These are phyloP conservation scores for Trichoderma cornu-damae DNA, from an alignment of 2,329 filamentous ascomycete genomes.

Conservation along the genomic window DNA sequence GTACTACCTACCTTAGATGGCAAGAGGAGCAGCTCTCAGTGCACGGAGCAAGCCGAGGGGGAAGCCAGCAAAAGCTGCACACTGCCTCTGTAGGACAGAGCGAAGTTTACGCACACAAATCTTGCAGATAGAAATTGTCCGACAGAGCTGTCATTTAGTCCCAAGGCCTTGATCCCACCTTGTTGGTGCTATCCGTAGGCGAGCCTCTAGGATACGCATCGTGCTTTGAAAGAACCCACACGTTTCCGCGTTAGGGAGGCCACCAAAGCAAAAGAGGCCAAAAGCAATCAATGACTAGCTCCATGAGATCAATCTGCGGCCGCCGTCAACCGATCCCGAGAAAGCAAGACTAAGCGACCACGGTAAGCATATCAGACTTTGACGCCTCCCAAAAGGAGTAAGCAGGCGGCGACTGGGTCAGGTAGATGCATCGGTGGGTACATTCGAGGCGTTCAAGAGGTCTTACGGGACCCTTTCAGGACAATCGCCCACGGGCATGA, in stretches of 20 bases:
- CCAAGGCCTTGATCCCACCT: background rate
- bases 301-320: slow-evolving; percentile 17
- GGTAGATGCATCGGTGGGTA: background rate
- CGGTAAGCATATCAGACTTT: slow-evolving; percentile 11
- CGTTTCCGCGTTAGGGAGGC: slow-evolving; percentile 13
- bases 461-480: background rate
- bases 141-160: slow-evolving; percentile 5
- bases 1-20: slow-evolving; percentile 14
- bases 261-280: slow-evolving; percentile 11
- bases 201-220: slow-evolving; percentile 1
- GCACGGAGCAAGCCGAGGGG: background rate
- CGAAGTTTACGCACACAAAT: background rate
- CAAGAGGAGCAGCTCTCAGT: background rate
- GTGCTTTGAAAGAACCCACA: background rate
- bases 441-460: background rate
- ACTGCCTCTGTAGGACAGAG: background rate
- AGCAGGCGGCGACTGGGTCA: slow-evolving; percentile 2
- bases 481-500: background rate
- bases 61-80: background rate
- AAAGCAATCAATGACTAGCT: slow-evolving; percentile 1
- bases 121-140: slow-evolving; percentile 13
- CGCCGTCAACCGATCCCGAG: slow-evolving; percentile 13
- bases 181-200: slow-evolving; percentile 1
- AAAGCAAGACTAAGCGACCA: slow-evolving; percentile 9
- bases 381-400: slow-evolving; percentile 15